Percentiles rank a stretch among this genome's conserved stretches.
phyloP scores from a whole-genome alignment of 495 filamentous ascomycete species.

The Podospora anserina region DNA sequence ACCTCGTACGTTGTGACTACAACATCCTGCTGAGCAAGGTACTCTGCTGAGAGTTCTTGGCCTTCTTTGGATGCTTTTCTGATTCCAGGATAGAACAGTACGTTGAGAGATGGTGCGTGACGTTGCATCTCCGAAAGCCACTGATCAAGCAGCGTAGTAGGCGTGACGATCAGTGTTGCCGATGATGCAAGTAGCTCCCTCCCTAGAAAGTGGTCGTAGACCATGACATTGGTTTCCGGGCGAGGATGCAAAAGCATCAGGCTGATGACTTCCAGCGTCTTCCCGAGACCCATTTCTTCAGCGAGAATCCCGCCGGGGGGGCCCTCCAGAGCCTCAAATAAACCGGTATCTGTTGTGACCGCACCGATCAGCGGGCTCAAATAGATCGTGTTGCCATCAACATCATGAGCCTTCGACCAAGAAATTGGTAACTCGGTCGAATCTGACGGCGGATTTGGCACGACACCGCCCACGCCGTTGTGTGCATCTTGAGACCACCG shows the following conservation, averaged over 20 bases:
- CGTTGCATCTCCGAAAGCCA: conserved; percentile 76
- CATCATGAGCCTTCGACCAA: conserved; percentile 28
- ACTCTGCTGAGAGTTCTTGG: conserved; percentile 44
- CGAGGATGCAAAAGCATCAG: conserved; percentile 64
- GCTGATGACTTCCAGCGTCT: conserved; percentile 85
- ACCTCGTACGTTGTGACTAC: conserved; percentile 85
- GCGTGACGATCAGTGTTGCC: conserved; percentile 85
- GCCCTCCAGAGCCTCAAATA: conserved; percentile 43
- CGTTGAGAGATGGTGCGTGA: conserved; percentile 52
- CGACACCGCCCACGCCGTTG: conserved; percentile 18
- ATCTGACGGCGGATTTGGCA: conserved; percentile 5
- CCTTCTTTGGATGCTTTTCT: conserved; percentile 34
- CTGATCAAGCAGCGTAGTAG: conserved; percentile 74
- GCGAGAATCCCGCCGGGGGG: conserved; percentile 71
- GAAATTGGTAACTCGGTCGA: conserved; percentile 17
- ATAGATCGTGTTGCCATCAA: conserved; percentile 31
- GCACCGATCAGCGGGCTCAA: conserved; percentile 65
- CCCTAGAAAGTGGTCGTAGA: conserved; percentile 30
- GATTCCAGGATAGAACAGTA: conserved; percentile 48
- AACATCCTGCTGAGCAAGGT: conserved; percentile 62
- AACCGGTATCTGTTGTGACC: conserved; percentile 50
- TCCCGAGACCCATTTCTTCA: conserved; percentile 96
- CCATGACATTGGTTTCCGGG: conserved; percentile 13
- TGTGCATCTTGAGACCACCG: conserved; percentile 24
- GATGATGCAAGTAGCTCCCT: conserved; percentile 45